Percentiles rank a stretch among this genome's conserved stretches.
Evolutionary conservation across 2,329 filamentous ascomycete species (phyloP).

Genomic region (Pseudogymnoascus destructans): DNA sequence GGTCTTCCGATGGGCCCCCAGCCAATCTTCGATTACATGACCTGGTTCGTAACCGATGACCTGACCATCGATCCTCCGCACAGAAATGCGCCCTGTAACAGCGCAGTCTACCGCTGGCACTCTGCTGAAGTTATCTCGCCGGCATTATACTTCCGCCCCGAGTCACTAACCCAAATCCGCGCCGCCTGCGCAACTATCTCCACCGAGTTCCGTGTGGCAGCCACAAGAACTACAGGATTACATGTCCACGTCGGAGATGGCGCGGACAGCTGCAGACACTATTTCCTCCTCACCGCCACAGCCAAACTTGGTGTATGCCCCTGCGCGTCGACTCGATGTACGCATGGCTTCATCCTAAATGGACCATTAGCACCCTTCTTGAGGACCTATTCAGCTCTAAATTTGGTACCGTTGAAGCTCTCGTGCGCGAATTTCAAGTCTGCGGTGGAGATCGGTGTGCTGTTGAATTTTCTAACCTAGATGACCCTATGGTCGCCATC

Average conservation of each 20-base stretch:
- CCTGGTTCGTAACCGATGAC: constrained; percentile 2
- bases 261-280: constrained; percentile 19
- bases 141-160: constrained; percentile 10
- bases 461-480: neutral
- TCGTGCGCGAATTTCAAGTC: neutral
- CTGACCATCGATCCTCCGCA: neutral
- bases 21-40: neutral
- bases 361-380: neutral
- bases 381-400: neutral
- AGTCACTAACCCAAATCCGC: constrained; percentile 12
- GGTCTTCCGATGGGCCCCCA: neutral
- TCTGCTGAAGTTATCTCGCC: constrained; percentile 18
- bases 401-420: neutral
- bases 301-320: constrained; percentile 3
- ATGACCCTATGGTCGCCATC: neutral
- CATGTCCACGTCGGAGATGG: constrained; percentile 26
- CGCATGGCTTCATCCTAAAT: neutral
- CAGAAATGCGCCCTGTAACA: neutral
- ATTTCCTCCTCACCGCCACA: constrained; percentile 15
- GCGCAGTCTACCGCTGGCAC: constrained; percentile 10
- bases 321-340: neutral
- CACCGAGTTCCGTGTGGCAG: constrained; percentile 16
- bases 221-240: constrained; percentile 19
- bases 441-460: neutral
- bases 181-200: constrained; percentile 11